Base-by-base conservation (phyloP, 331 rosid genomes). In the Telfairia occidentalis region DNA sequence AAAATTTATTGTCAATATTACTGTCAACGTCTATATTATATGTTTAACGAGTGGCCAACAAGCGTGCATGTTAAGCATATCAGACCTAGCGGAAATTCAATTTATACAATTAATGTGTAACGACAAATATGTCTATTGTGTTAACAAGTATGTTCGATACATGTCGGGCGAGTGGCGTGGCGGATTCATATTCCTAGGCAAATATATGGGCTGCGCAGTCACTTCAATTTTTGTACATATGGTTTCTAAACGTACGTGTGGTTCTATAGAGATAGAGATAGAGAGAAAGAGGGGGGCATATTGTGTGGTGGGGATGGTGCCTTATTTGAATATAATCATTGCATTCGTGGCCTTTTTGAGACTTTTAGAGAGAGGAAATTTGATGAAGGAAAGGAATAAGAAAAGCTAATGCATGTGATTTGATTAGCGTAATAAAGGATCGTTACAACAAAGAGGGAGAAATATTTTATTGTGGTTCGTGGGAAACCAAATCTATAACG, bases 271-370 rank as follows among this genome's bases (percentile, higher is more conserved):
- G 77, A 76, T 60, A 57, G 80, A 48, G 71, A n/a, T n/a, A n/a
- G n/a, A n/a, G n/a, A n/a, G 77, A 76, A 60, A 57, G 80, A 48
- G 71, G 52, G 83, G 19, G 23, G 18, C 81, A 73, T 65, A 75
- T 80, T 74, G 63, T 30, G 42, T 80, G 85, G 78, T 80, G 85
- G 85, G 84, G 26, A n/a, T 83, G 78, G 83, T 87, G 89, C 80
- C 80, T 84, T 79, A 89, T 87, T 85, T 82, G 78, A 81, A 82
- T 79, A 82, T 79, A 90, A 90, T 90, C 63, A 90, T 90, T 92
- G 90, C 86, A 86, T 92, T 83, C 92, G 89, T 87, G 89, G 89
- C 84, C 84, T 86, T 83, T 83, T 64, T 24, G 26, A 78, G 77
- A 80, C 89, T 86, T 87, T 90, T 78, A 65, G 46, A 80, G 79